Percentiles rank a stretch among this genome's conserved stretches.
phyloP scores from a whole-genome alignment of 352 stramenopile genomes.

The Pythium sukuiense region DNA sequence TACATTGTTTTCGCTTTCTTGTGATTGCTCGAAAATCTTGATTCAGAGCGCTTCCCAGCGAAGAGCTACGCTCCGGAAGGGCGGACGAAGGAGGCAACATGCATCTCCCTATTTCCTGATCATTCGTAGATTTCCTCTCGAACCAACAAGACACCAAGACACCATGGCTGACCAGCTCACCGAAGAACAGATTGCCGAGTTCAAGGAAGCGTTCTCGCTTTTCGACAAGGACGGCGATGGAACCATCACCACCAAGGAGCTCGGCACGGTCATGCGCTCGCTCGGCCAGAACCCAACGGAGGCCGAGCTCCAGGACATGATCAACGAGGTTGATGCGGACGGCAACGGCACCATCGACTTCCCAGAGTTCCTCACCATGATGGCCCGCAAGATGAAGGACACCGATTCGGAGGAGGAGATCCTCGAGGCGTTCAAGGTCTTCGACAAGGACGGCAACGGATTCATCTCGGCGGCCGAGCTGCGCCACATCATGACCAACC shows the following conservation, averaged over 20 bases:
- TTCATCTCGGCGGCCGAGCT: slow-evolving; percentile 98
- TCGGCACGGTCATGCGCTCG: slow-evolving; percentile 98
- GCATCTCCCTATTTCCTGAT: background rate
- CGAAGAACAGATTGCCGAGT: slow-evolving; percentile 99
- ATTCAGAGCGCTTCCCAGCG: background rate
- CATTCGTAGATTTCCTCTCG: slow-evolving; percentile 73
- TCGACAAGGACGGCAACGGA: slow-evolving; percentile 98
- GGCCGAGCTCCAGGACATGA: slow-evolving; percentile 98
- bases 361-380: slow-evolving; percentile 99
- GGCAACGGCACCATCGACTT: slow-evolving; percentile 99
- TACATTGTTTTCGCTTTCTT: slow-evolving; percentile 20
- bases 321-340: slow-evolving; percentile 99
- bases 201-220: slow-evolving; percentile 99
- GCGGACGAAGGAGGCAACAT: slow-evolving; percentile 5
- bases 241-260: slow-evolving; percentile 99
- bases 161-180: slow-evolving; percentile 89
- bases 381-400: slow-evolving; percentile 99
- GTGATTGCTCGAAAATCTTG: background rate
- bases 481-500: slow-evolving; percentile 99
- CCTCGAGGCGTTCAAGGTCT: slow-evolving; percentile 98
- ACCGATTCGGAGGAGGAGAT: slow-evolving; percentile 99
- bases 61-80: background rate
- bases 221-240: slow-evolving; percentile 99
- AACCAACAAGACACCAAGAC: slow-evolving; percentile 25
- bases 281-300: slow-evolving; percentile 98